Conservation (phyloP, 2,329 filamentous ascomycete species). For the Alternaria alternata region DNA sequence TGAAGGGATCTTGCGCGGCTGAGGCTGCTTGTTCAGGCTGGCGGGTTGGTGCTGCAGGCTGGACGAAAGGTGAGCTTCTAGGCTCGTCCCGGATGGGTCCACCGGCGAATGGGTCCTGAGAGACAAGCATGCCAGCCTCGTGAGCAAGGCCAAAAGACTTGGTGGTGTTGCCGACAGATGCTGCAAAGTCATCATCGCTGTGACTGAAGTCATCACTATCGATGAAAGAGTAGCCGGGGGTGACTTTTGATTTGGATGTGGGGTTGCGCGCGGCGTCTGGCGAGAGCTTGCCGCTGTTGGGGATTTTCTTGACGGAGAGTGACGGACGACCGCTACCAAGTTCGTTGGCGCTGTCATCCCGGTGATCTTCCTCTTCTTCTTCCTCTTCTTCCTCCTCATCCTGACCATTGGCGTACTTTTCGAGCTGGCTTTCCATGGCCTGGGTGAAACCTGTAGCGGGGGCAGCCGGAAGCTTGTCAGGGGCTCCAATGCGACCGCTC, state of each 20-base stretch:
- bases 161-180: constrained; percentile 37
- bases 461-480: constrained; percentile 37
- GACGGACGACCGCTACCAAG: constrained; percentile 12
- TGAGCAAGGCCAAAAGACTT: constrained; percentile 47
- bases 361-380: constrained; percentile 13
- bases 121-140: constrained; percentile 44
- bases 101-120: constrained; percentile 8
- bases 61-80: constrained; percentile 7
- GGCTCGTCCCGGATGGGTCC: constrained; percentile 6
- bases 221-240: constrained; percentile 27
- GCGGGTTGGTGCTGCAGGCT: constrained; percentile 7
- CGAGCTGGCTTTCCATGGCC: constrained; percentile 42
- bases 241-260: constrained; percentile 5
- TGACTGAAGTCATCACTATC: constrained; percentile 29
- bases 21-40: background rate
- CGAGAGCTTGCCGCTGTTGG: constrained; percentile 17
- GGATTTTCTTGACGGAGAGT: constrained; percentile 1
- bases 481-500: constrained; percentile 42
- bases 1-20: background rate
- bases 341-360: constrained; percentile 25
- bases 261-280: constrained; percentile 3
- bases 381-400: constrained; percentile 24
- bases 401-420: constrained; percentile 35
- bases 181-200: constrained; percentile 32
- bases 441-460: constrained; percentile 43